phyloP scores from a whole-genome alignment of 345 rosid species.

The Geranium brycei region DNA sequence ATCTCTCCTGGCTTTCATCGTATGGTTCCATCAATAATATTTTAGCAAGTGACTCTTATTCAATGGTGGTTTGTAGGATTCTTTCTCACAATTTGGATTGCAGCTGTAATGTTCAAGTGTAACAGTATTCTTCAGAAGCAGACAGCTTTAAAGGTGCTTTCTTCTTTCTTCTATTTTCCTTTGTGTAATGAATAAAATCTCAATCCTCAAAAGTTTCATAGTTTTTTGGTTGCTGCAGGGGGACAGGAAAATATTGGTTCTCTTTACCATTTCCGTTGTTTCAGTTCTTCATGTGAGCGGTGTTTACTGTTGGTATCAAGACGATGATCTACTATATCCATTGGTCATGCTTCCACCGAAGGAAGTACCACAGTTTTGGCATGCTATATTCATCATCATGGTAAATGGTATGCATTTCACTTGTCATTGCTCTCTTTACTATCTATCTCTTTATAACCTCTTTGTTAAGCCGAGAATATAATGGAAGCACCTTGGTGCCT shows the following conservation, averaged over 20 bases:
- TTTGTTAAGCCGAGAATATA: no score
- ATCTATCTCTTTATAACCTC: background rate
- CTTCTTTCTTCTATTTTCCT: background rate
- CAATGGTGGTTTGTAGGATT: conserved; percentile 26
- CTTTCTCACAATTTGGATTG: conserved; percentile 35
- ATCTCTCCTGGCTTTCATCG: background rate
- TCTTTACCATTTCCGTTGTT: conserved; percentile 19
- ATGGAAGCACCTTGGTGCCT: no score
- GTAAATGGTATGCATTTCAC: conserved; percentile 35
- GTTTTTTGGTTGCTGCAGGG: conserved; percentile 30
- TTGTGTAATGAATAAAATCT: background rate
- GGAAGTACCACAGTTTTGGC: conserved; percentile 48
- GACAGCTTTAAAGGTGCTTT: conserved; percentile 44
- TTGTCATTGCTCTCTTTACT: background rate
- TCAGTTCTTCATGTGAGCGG: conserved; percentile 30
- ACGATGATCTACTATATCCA: conserved; percentile 38
- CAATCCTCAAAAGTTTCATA: background rate
- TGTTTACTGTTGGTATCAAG: conserved; percentile 38
- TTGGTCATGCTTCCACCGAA: conserved; percentile 46
- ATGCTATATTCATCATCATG: conserved; percentile 38
- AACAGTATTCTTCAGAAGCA: conserved; percentile 46
- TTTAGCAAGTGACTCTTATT: background rate
- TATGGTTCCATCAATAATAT: background rate
- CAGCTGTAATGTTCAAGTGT: conserved; percentile 44
- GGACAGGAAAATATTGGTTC: conserved; percentile 35